These are phyloP conservation scores for Russula ochroleuca DNA, from an alignment of 768 basidiomycete genomes.

Conservation along the genomic window DNA sequence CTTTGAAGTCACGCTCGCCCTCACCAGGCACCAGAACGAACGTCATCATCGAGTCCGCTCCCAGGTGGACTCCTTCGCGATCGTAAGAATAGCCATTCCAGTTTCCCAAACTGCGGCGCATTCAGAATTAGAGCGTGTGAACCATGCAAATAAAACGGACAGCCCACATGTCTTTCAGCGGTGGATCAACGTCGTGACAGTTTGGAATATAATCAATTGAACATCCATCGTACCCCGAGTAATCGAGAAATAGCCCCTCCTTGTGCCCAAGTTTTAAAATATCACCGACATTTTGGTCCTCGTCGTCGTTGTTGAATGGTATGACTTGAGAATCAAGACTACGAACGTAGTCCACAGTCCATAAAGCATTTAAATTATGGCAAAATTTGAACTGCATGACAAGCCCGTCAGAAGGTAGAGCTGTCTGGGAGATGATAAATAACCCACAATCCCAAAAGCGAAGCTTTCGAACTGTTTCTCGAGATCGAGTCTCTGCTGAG, in stretches of 20 bases:
- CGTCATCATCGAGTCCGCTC: slow-evolving; percentile 17
- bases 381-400: slow-evolving; percentile 12
- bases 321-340: neutral
- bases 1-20: slow-evolving; percentile 15
- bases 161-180: slow-evolving; percentile 18
- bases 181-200: slow-evolving; percentile 1
- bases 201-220: slow-evolving; percentile 10
- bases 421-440: neutral
- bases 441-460: slow-evolving; percentile 28
- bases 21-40: slow-evolving; percentile 15
- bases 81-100: slow-evolving; percentile 24
- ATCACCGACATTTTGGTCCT: slow-evolving; percentile 12
- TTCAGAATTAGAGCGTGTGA: neutral
- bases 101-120: slow-evolving; percentile 12
- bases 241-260: slow-evolving; percentile 10
- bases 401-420: neutral
- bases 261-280: neutral
- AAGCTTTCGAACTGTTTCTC: slow-evolving; percentile 29
- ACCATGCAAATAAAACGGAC: neutral
- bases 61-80: neutral
- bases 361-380: neutral
- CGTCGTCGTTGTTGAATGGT: slow-evolving; percentile 10
- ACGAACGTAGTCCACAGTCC: slow-evolving; percentile 6
- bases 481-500: slow-evolving; percentile 26
- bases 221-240: slow-evolving; percentile 20